Base-by-base conservation (phyloP, 768 basidiomycete species). In the Tulasnella sp. region DNA sequence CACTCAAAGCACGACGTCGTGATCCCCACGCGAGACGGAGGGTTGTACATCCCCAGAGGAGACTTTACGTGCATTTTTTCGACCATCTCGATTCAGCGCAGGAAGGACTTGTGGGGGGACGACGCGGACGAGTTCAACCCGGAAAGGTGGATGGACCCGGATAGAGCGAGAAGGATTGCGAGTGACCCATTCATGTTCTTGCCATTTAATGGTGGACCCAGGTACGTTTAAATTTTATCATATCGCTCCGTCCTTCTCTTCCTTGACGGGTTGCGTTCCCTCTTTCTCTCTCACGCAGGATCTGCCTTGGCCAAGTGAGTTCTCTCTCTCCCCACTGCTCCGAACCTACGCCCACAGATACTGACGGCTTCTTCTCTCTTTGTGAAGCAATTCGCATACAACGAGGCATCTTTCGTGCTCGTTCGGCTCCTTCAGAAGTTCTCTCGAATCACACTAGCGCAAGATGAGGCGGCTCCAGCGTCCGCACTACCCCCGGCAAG, bases 101-200 rank as follows among this genome's bases (percentile, higher is more conserved):
- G 82, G n/a, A 71, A 74, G 34, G 81, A 76, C 12, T 81, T 84
- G 1, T 86, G 85, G 85, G 86, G 86, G 7, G 82, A 83, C 7
- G 84, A 85, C 72, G 84, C 85, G 0, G 77, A 84, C 31, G 80
- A 81, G 16, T 86, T 85, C 79, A 76, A 83, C 18, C 84, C 84
- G 24, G 83, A 84, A 75, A 79, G 86, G 42, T 86, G 85, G 85
- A 39, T 84, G 48, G 81, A 77, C 42, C 38, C 34, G 18, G 27
- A 46, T 7, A 31, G 68, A 18, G 42, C 38, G 3, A n/a, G 44
- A 31, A 44, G 24, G 10, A 46, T 74, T 46, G 76, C 56, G 3
- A 44, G 46, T n/a, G 80, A 80, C 21, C 75, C 80, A 7, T 80
- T 58, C 58, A 44, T 42, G 42, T 80, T 80, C 72, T 27, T 46